Percentiles rank a stretch among this genome's conserved stretches.
Evolutionary conservation across 495 filamentous ascomycete species (phyloP).

Genomic region (Alectoria sarmentosa): DNA sequence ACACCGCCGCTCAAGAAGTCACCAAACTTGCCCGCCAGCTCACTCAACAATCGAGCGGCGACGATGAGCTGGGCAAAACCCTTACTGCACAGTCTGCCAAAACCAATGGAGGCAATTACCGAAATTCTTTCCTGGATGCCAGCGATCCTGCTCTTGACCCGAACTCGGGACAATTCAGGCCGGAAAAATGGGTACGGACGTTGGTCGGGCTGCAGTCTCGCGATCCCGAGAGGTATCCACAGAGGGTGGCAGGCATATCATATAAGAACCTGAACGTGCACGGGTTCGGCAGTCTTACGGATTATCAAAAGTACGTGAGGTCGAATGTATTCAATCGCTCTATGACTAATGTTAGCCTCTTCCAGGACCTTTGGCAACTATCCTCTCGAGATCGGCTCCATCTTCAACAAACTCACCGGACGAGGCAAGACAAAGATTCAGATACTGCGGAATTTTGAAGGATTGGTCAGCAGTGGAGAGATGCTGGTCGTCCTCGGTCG

Average conservation of each 20-base stretch:
- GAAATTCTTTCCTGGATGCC: conserved; percentile 41
- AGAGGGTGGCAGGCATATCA: conserved; percentile 39
- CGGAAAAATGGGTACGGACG: conserved; percentile 47
- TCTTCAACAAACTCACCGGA: conserved; percentile 36
- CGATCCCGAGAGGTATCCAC: conserved; percentile 42
- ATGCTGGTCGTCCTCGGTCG: conserved; percentile 75
- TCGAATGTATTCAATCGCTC: conserved; percentile 55
- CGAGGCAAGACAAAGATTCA: conserved; percentile 56
- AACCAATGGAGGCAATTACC: conserved; percentile 30
- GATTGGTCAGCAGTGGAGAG: conserved; percentile 67
- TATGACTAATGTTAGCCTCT: conserved; percentile 30
- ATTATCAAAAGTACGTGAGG: conserved; percentile 66
- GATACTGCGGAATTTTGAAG: conserved; percentile 72
- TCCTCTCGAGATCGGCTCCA: conserved; percentile 33
- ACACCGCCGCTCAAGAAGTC: conserved; percentile 35
- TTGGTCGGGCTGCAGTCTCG: conserved; percentile 41
- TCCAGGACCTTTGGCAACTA: conserved; percentile 27
- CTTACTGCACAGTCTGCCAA: conserved; percentile 28
- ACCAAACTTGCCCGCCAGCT: conserved; percentile 41
- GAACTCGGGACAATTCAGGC: conserved; percentile 40
- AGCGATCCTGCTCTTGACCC: conserved; percentile 44
- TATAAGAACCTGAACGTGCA: conserved; percentile 64
- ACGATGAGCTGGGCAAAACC: background rate
- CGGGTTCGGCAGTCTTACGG: conserved; percentile 67
- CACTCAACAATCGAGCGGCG: conserved; percentile 34